Base-by-base conservation (phyloP, 2,329 filamentous ascomycete genomes). In the Hirsutella rhossiliensis region DNA sequence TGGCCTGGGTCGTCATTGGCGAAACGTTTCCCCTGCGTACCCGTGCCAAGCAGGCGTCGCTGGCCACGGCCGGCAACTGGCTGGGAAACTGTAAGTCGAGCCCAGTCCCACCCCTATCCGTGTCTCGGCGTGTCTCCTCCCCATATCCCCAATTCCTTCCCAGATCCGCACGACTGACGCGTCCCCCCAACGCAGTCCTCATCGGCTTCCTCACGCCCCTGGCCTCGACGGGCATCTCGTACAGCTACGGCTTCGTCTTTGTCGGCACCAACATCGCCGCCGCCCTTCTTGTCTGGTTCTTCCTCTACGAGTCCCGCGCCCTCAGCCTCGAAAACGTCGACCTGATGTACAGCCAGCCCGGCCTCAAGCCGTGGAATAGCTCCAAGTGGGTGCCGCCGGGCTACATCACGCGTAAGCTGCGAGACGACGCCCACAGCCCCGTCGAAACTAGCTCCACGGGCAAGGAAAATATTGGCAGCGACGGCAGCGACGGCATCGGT, bases 261-360 rank as follows among this genome's bases (percentile, higher is more conserved):
- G 75, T 75, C 0, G 76, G 66, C 3, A 80, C 76, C 56, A 78
- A 80, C 52, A 62, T 83, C 41, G 62, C 68, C 1, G 79, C 72
- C 2, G 71, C 76, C 2, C 52, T 74, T 0, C 58, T 82, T 18
- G 76, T 84, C 23, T 85, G 76, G 67, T 81, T 85, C 65, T 83
- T 82, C 61, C 70, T 85, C 44, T 80, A 76, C 58, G 81, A 86
- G 57, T 78, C 73, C 15, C 72, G 76, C 48, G 74, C 71, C 36
- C 71, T 82, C 11, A 78, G 76, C 12, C 69, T 86, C n/a, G 82
- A 86, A 62, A 78, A 84, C 52, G 76, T 86, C 45, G 81, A 86
- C 59, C 72, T 75, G 43, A 82, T 83, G 78, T 86, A 86, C 57
- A 71, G 80, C 40, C 63, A 78, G 18, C 61, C 51, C 3, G 49